Evolutionary conservation across 140 eudicot species (phyloP), one percentile per base, ranked within the genome.

Genomic region (Oenanthe javanica): DNA sequence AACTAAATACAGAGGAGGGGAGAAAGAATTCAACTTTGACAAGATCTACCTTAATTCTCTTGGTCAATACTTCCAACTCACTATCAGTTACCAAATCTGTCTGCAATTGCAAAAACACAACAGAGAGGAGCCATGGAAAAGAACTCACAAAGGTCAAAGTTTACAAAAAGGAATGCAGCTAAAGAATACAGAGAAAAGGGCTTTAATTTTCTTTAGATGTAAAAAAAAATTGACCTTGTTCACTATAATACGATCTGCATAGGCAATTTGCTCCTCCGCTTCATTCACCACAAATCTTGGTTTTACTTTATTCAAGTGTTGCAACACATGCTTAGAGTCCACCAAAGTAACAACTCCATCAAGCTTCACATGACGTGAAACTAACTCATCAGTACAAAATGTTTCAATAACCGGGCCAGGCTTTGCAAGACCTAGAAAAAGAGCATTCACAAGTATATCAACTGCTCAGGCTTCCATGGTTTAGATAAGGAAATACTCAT

Each of bases 361-460:
- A 89, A 92, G 97, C 87, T 92, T 94, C 81, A 94, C 92, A 77
- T 90, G 76, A 10, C 95, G 92, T 38, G 99, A 90, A 72, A 94
- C 85, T 81, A 90, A 86, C 84, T 92, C 97, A 73, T 94, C 99
- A 0, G 90, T 85, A 80, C 94, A 90, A 89, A 94, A 92, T n/a
- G 99, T 94, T 82, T 94, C 99, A 87, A 94, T 92, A 8, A 94
- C 99, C 6, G 99, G 99, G 67, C 97, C 97, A 31, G 97, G 99
- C 83, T 94, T 94, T 75, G 97, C 99, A 85, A 94, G 99, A 78
- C 99, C 99, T 92, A 83, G 77, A 84, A 75, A 81, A 81, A 38
- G 79, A n/a, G 63, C 38, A 63, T 14, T 36, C 18, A 14, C 52
- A 18, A 31, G 45, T 70, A 25, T 31, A 70, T 48, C 12, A 14